A percentile compares a stretch with the other conserved stretches of the same genome.
Evolutionary conservation across 164 flowering plant species (phyloP).

Genomic region (Cinnamomum chago): DNA sequence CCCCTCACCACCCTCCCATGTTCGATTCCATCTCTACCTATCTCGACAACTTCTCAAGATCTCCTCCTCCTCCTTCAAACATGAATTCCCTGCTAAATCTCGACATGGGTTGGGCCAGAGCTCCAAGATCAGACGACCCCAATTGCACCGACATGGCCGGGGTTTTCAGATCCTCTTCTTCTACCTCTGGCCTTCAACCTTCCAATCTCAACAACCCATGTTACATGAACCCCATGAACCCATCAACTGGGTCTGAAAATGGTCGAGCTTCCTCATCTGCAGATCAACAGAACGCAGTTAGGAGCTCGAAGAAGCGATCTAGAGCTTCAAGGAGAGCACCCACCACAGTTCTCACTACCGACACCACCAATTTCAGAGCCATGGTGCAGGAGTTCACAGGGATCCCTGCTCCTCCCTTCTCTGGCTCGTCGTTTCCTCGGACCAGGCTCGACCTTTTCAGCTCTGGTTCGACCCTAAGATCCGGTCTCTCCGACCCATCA

Average conservation of each 20-base stretch:
- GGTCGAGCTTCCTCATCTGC: slow-evolving; percentile 25
- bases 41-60: slow-evolving; percentile 20
- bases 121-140: slow-evolving; percentile 27
- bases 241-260: slow-evolving; percentile 44
- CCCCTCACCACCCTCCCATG: slow-evolving; percentile 4
- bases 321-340: slow-evolving; percentile 75
- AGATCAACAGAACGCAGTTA: slow-evolving; percentile 28
- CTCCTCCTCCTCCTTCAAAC: slow-evolving; percentile 7
- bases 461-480: slow-evolving; percentile 20
- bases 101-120: slow-evolving; percentile 45
- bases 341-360: slow-evolving; percentile 78
- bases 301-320: slow-evolving; percentile 58
- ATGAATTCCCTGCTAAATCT: slow-evolving; percentile 35
- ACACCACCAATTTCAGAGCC: slow-evolving; percentile 67
- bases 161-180: slow-evolving; percentile 15
- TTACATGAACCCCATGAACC: background rate
- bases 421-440: slow-evolving; percentile 42
- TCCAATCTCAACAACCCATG: background rate
- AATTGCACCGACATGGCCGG: slow-evolving; percentile 25
- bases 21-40: slow-evolving; percentile 33
- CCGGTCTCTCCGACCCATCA: slow-evolving; percentile 11
- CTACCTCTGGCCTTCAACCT: slow-evolving; percentile 10
- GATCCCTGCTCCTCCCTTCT: slow-evolving; percentile 61
- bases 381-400: slow-evolving; percentile 89
- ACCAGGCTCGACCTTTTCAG: slow-evolving; percentile 48